Percentiles rank a stretch among this genome's conserved stretches.
Conservation (phyloP, 2,329 filamentous ascomycete genomes). For the Parascedosporium putredinis region DNA sequence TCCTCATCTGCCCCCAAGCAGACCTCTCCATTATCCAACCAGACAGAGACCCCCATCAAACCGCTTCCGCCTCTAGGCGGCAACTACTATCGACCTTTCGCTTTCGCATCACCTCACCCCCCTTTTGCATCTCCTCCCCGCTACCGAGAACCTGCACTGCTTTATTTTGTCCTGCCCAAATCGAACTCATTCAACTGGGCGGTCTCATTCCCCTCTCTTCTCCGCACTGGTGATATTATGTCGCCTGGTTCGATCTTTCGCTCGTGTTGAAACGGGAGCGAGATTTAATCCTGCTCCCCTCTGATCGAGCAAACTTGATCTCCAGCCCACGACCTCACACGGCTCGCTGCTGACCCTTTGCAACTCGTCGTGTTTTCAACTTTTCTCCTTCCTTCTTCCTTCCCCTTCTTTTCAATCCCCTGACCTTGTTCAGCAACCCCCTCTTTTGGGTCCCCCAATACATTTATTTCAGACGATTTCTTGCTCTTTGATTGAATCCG, state of each 20-base stretch:
- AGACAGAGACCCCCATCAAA: background rate
- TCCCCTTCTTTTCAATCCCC: background rate
- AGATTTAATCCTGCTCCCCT: background rate
- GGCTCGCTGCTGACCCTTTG: background rate
- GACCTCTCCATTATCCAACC: background rate
- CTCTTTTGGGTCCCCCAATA: no score
- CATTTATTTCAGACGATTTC: no score
- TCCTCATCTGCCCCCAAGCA: background rate
- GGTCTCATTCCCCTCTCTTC: background rate
- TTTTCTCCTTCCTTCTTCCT: background rate
- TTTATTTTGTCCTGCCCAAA: no score
- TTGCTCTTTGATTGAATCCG: background rate
- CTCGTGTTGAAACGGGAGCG: conserved; percentile 5
- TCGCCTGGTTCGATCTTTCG: background rate
- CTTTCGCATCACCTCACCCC: background rate
- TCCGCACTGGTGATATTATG: background rate
- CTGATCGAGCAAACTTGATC: background rate
- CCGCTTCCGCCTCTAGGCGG: background rate
- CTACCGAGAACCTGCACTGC: no score
- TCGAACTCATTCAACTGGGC: background rate
- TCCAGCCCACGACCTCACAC: background rate
- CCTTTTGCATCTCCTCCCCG: background rate
- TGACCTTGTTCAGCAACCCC: background rate
- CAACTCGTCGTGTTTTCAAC: background rate
- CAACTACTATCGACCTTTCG: background rate